These are phyloP conservation scores for Populus tomentosa DNA, from an alignment of 441 rosid genomes.

Conservation along the genomic window DNA sequence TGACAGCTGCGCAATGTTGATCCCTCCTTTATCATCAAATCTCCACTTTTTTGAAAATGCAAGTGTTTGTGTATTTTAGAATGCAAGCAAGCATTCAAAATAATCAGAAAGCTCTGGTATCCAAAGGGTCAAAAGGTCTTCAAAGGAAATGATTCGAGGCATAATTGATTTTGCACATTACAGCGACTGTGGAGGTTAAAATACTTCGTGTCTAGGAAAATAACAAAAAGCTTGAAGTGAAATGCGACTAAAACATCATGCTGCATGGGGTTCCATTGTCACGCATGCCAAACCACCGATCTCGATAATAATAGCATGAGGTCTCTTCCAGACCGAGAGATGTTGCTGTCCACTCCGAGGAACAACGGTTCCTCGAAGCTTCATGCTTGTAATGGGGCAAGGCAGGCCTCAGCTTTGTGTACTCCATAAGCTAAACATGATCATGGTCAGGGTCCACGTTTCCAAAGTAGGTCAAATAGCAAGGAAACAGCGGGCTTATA, in stretches of 20 bases:
- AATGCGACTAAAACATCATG: no score
- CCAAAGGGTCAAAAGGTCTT: background rate
- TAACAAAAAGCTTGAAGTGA: background rate
- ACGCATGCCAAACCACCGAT: background rate
- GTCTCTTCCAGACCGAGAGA: background rate
- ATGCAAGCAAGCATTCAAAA: background rate
- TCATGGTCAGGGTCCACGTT: background rate
- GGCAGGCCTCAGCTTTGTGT: background rate
- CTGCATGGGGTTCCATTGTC: background rate
- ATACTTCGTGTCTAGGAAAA: background rate
- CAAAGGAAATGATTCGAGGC: background rate
- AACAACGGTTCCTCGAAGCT: background rate
- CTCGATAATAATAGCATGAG: background rate
- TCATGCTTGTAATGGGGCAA: no score
- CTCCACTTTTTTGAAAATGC: background rate
- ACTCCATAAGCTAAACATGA: background rate
- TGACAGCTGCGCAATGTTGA: background rate
- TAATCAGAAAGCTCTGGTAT: background rate
- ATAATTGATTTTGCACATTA: background rate
- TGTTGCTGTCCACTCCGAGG: background rate
- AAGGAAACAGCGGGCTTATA: background rate
- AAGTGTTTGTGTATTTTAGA: background rate
- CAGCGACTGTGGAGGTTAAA: background rate
- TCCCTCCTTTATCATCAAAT: background rate
- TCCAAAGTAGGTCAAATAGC: background rate